phyloP scores from a whole-genome alignment of 1,284 basidiomycete species.

The Limonomyces culmigenus region DNA sequence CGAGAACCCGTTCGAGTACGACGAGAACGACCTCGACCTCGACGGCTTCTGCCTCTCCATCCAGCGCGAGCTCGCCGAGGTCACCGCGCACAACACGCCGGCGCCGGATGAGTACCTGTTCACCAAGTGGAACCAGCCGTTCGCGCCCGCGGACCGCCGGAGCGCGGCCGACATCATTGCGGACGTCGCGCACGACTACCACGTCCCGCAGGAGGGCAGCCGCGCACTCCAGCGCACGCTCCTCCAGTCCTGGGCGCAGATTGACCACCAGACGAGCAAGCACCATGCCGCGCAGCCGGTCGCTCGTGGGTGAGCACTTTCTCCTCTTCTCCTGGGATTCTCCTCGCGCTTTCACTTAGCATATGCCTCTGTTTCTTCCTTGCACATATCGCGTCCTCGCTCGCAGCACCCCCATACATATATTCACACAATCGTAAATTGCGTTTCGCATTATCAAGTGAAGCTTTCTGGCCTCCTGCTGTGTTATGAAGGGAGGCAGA shows the following conservation, averaged over 20 bases:
- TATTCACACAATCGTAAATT: too few relatives aligned
- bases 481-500: too few relatives aligned
- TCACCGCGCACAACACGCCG: slow-evolving; percentile 43
- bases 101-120: slow-evolving; percentile 35
- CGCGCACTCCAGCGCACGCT: slow-evolving; percentile 31
- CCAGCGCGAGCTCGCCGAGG: slow-evolving; percentile 47
- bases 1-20: slow-evolving; percentile 57
- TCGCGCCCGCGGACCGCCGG: slow-evolving; percentile 45
- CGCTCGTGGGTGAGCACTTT: too few relatives aligned
- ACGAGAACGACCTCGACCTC: slow-evolving; percentile 50
- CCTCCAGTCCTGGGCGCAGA: slow-evolving; percentile 36
- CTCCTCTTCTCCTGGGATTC: too few relatives aligned
- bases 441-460: too few relatives aligned
- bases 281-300: too few relatives aligned
- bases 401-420: too few relatives aligned
- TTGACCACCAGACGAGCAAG: slow-evolving; percentile 19
- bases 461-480: too few relatives aligned
- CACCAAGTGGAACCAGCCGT: slow-evolving; percentile 39
- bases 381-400: too few relatives aligned
- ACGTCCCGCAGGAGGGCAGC: slow-evolving; percentile 24
- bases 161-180: slow-evolving; percentile 32
- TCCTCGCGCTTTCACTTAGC: too few relatives aligned
- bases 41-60: slow-evolving; percentile 47
- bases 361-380: too few relatives aligned
- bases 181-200: slow-evolving; percentile 17